Percentiles rank a stretch among this genome's conserved stretches.
phyloP scores from a whole-genome alignment of 352 stramenopile genomes.

The Phytophthora aleatoria region DNA sequence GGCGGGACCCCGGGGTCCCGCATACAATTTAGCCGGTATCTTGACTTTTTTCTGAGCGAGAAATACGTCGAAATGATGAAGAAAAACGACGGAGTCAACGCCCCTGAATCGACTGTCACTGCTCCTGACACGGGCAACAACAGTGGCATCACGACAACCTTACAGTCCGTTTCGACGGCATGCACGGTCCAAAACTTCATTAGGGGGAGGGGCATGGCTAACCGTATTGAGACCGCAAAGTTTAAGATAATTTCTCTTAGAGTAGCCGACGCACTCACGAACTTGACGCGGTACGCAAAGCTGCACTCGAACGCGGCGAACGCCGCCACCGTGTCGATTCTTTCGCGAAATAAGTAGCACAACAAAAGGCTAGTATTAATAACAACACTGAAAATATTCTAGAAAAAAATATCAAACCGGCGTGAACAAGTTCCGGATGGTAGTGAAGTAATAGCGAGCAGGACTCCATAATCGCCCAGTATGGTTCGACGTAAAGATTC shows the following conservation, averaged over 20 bases:
- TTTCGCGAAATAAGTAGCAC: constrained; percentile 32
- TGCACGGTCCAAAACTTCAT: constrained; percentile 25
- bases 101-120: too few species aligned
- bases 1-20: too few species aligned
- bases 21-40: too few species aligned
- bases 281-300: constrained; percentile 21
- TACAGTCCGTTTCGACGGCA: constrained; percentile 6
- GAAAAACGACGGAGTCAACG: too few species aligned
- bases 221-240: constrained; percentile 20
- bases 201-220: constrained; percentile 13
- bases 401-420: constrained; percentile 38
- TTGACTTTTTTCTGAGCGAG: too few species aligned
- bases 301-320: constrained; percentile 28
- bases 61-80: too few species aligned
- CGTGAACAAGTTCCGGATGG: constrained; percentile 23
- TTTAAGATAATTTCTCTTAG: constrained; percentile 22
- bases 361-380: constrained; percentile 5
- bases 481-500: constrained; percentile 38
- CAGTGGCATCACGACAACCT: constrained; percentile 15
- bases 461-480: constrained; percentile 48
- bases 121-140: constrained; percentile 3
- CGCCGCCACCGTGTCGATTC: constrained; percentile 34
- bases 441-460: constrained; percentile 25
- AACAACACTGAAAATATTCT: constrained; percentile 14
- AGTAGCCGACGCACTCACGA: constrained; percentile 1